These are phyloP conservation scores for Dendrocalamus sinicus DNA, from an alignment of 176 grass and related monocot species.

Conservation along the genomic window DNA sequence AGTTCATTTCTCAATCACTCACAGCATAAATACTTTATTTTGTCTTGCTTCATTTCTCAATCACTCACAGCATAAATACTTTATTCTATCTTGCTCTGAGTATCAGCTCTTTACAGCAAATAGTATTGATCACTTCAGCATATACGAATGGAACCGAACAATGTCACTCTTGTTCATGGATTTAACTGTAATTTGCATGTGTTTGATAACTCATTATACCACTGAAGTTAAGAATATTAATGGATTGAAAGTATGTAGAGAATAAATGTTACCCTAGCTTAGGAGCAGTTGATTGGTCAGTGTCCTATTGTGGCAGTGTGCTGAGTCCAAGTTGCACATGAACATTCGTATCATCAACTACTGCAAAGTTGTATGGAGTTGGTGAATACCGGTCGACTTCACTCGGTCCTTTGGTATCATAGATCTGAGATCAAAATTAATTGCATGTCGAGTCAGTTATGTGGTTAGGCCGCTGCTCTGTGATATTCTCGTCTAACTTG, in stretches of 20 bases:
- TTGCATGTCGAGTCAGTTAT: constrained; percentile 16
- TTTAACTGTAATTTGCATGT: constrained; percentile 52
- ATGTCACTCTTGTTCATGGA: constrained; percentile 41
- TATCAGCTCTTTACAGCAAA: constrained; percentile 40
- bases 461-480: neutral
- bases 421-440: constrained; percentile 45
- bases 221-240: constrained; percentile 33
- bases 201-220: constrained; percentile 36
- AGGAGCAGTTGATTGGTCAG: constrained; percentile 41
- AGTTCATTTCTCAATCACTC: neutral
- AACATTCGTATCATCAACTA: constrained; percentile 59
- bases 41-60: constrained; percentile 9
- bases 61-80: constrained; percentile 23
- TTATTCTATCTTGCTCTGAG: constrained; percentile 25
- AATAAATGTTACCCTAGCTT: constrained; percentile 58
- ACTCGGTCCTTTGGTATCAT: constrained; percentile 56
- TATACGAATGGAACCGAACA: neutral
- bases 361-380: constrained; percentile 59
- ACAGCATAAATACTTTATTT: too few species aligned
- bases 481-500: constrained; percentile 16
- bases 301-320: constrained; percentile 49
- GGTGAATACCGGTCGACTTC: constrained; percentile 47
- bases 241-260: neutral
- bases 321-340: constrained; percentile 69
- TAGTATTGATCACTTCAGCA: constrained; percentile 21